Percentiles rank a stretch among this genome's conserved stretches.
Evolutionary conservation across 2,329 filamentous ascomycete genomes (phyloP).

Genomic region (Colletotrichum brevisporum): DNA sequence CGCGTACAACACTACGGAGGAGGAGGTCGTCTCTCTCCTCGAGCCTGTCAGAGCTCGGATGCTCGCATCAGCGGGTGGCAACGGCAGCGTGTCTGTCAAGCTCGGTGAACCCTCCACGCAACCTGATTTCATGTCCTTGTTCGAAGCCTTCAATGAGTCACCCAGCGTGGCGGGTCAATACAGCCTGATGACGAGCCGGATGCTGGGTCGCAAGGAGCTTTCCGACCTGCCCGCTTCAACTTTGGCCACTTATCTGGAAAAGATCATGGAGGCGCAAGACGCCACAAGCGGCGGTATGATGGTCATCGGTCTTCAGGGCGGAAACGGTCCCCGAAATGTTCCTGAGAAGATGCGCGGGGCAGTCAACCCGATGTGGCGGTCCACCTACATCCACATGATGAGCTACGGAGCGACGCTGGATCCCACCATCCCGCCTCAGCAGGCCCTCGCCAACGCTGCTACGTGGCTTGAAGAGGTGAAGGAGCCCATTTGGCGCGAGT

Average conservation of each 20-base stretch:
- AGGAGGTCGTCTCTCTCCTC: conserved; percentile 12
- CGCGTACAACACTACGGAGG: conserved; percentile 20
- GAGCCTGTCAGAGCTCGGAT: conserved; percentile 18
- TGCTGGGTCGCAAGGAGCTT: conserved; percentile 41
- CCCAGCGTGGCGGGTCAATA: neutral
- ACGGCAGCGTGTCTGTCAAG: conserved; percentile 21
- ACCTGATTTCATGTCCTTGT: conserved; percentile 25
- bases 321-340: conserved; percentile 23
- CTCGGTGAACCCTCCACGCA: conserved; percentile 7
- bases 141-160: conserved; percentile 24
- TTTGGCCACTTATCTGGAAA: conserved; percentile 32
- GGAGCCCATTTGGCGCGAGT: conserved; percentile 47
- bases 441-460: conserved; percentile 45
- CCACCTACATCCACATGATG: conserved; percentile 53
- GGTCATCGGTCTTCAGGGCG: conserved; percentile 40
- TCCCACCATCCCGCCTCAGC: conserved; percentile 37
- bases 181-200: conserved; percentile 36
- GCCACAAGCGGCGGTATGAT: conserved; percentile 12
- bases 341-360: conserved; percentile 42
- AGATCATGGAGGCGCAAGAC: neutral
- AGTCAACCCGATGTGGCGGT: conserved; percentile 61
- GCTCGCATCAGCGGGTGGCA: conserved; percentile 19
- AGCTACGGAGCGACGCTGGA: conserved; percentile 27
- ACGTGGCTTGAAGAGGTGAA: conserved; percentile 45
- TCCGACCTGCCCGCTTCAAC: conserved; percentile 14